A percentile compares a stretch with the other conserved stretches of the same genome.
These are phyloP conservation scores for Comarum palustre DNA, from an alignment of 306 rosid genomes.

Conservation along the genomic window DNA sequence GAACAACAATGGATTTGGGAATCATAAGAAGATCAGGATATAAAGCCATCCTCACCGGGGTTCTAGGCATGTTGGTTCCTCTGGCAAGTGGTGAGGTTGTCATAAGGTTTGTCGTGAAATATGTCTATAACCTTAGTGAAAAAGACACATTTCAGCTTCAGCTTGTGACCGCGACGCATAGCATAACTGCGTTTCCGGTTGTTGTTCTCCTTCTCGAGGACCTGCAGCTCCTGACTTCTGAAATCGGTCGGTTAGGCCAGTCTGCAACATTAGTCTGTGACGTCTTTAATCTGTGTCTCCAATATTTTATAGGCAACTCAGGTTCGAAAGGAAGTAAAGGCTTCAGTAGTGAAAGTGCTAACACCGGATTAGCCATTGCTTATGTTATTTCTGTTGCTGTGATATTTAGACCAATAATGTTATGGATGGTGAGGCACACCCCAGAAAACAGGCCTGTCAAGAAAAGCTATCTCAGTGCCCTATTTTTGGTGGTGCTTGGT, in stretches of 20 bases:
- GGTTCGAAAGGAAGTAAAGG: no score
- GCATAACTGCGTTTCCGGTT: constrained; percentile 30
- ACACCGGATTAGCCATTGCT: no score
- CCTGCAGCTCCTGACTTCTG: constrained; percentile 44
- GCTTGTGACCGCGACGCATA: constrained; percentile 2
- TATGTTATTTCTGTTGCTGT: not conserved
- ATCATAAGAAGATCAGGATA: constrained; percentile 42
- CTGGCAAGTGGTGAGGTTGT: not conserved
- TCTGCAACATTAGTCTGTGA: constrained; percentile 49
- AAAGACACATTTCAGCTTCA: not conserved
- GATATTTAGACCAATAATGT: constrained; percentile 19
- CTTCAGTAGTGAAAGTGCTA: no score
- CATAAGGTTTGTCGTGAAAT: not conserved
- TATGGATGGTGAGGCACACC: constrained; percentile 42
- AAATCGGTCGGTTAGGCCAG: constrained; percentile 41
- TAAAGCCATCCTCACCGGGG: constrained; percentile 27
- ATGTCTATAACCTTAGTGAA: not conserved
- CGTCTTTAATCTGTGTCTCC: not conserved
- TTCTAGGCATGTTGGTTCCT: not conserved
- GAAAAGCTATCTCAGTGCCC: constrained; percentile 18
- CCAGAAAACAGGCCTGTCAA: constrained; percentile 56
- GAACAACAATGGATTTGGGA: constrained; percentile 15
- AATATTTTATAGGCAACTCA: not conserved
- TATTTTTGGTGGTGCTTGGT: constrained; percentile 29
- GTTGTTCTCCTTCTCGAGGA: constrained; percentile 29